Evolutionary conservation across 148 eudicot species (phyloP).

Genomic region (Chenopodium formosanum): DNA sequence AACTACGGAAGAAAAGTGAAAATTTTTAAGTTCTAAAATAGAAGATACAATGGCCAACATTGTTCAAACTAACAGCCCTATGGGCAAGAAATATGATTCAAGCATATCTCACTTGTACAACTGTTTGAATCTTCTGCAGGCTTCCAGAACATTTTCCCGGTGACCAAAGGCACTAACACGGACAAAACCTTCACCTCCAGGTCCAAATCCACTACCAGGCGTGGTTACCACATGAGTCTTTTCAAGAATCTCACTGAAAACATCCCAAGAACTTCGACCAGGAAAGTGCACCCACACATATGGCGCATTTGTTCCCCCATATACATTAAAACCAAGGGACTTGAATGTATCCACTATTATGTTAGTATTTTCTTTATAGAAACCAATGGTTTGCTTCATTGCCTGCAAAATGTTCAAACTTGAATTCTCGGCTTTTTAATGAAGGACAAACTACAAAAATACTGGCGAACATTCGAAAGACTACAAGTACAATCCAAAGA

Average conservation of each 20-base stretch:
- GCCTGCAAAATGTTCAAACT: constrained; percentile 51
- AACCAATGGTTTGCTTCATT: constrained; percentile 76
- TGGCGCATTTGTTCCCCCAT: constrained; percentile 88
- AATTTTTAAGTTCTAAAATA: neutral
- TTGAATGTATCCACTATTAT: constrained; percentile 82
- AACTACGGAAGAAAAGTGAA: neutral
- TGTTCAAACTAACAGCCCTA: neutral
- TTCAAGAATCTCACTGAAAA: constrained; percentile 84
- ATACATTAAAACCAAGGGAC: constrained; percentile 82
- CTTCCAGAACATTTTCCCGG: constrained; percentile 23
- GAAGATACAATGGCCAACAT: neutral
- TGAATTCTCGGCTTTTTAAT: neutral
- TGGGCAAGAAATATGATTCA: neutral
- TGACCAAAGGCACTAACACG: constrained; percentile 88
- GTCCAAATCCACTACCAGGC: constrained; percentile 91
- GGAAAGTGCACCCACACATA: constrained; percentile 96
- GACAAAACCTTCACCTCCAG: constrained; percentile 81
- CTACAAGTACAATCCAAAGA: neutral
- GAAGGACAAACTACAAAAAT: neutral
- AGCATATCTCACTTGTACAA: neutral
- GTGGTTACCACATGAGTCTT: constrained; percentile 86
- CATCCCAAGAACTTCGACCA: constrained; percentile 92
- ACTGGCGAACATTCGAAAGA: neutral
- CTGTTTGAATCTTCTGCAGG: no score
- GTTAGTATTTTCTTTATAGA: constrained; percentile 81